Evolutionary conservation across 2,329 filamentous ascomycete species (phyloP), one percentile per base, ranked within the genome.

Genomic region (Neonectria magnoliae): DNA sequence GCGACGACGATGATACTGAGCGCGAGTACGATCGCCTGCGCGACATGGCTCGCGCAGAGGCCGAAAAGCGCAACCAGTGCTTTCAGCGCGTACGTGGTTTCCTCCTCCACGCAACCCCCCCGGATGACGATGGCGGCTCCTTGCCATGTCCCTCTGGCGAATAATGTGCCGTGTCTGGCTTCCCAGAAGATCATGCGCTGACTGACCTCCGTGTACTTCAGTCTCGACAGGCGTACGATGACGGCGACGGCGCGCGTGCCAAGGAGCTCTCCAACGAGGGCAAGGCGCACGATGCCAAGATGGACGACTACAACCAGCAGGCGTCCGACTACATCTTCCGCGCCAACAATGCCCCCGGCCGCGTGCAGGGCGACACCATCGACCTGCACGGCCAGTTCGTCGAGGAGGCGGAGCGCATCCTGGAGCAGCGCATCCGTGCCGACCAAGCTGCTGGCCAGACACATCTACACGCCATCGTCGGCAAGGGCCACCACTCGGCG

Each of bases 371-470:
- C 44, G 95, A 98, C 80, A 93, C 92, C 9, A 94, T 99, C 73
- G 96, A 99, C 81, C 85, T 99, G 52, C 96, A 99, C 79, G 96
- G 96, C 3, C 92, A 97, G 76, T 98, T 91, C 75, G 94, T 97
- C 64, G 93, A 97, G 77, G 96, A 98, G 82, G 96, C 96, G 5
- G 94, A 97, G 83, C 88, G 93, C 68, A 96, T 98, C 62, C 83
- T 98, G 22, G 93, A 95, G 81, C 85, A 93, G 79, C 87, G 96
- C 70, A 97, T 99, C 75, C 88, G 88, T 70, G 90, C 92, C 71
- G 94, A 94, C 63, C 88, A 89, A 76, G 79, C 86, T 57, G 86
- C 88, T 38, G 93, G 93, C 0, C 91, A 97, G 81, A 88, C 84
- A 20, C 93, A 97, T 81, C 82, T 99, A 60, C 94, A 97, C 81